A percentile compares a stretch with the other conserved stretches of the same genome.
These are phyloP conservation scores for Podospora comata DNA, from an alignment of 495 filamentous ascomycete species.

Conservation along the genomic window DNA sequence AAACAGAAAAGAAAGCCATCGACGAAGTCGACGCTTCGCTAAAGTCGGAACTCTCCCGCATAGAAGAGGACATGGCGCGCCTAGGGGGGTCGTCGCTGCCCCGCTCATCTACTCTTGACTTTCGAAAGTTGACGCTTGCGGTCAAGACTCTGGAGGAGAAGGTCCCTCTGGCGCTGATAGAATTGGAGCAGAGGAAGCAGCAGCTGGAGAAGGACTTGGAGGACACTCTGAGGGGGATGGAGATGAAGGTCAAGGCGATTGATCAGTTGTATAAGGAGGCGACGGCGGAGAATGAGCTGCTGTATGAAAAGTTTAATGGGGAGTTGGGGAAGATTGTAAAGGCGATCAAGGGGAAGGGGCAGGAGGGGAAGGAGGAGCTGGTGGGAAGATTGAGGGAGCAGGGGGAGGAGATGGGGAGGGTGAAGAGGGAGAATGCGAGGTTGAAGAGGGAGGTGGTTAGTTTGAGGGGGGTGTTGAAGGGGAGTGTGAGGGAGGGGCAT, in stretches of 20 bases:
- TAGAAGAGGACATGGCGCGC: conserved; percentile 75
- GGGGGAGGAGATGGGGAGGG: conserved; percentile 63
- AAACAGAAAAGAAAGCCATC: conserved; percentile 72
- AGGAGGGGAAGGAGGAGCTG: conserved; percentile 71
- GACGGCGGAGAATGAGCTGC: conserved; percentile 87
- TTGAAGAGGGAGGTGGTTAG: conserved; percentile 52
- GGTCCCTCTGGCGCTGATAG: conserved; percentile 57
- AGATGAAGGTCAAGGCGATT: conserved; percentile 75
- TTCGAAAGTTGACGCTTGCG: conserved; percentile 52
- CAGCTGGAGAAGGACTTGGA: conserved; percentile 66
- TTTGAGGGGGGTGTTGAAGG: conserved; percentile 47
- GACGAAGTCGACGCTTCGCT: conserved; percentile 64
- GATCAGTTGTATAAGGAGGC: conserved; percentile 87
- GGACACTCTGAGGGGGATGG: conserved; percentile 63
- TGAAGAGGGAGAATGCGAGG: conserved; percentile 24
- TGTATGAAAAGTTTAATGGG: conserved; percentile 89
- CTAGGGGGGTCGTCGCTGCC: conserved; percentile 47
- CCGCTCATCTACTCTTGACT: conserved; percentile 37
- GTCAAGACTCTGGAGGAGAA: conserved; percentile 62
- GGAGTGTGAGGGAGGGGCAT: conserved; percentile 9
- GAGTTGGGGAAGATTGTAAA: conserved; percentile 81
- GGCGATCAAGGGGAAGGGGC: conserved; percentile 63
- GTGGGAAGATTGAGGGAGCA: conserved; percentile 61
- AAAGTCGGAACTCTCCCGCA: conserved; percentile 73
- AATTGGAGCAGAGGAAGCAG: conserved; percentile 59